Evolutionary conservation across 805 yeast genomes (phyloP), one percentile per base, ranked within the genome.

Genomic region (Kodamaea lidongshanica): DNA sequence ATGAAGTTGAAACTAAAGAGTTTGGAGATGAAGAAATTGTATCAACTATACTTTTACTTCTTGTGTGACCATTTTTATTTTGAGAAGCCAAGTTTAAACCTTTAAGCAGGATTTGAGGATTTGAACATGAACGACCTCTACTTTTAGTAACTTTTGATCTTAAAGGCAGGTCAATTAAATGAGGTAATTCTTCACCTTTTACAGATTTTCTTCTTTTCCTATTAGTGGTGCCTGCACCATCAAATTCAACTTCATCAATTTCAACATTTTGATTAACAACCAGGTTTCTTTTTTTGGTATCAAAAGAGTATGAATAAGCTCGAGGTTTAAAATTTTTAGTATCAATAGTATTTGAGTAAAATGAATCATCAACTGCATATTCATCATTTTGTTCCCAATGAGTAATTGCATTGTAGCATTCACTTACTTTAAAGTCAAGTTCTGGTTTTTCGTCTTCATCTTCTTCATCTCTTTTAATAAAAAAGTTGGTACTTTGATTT

Each of bases 361-460:
- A n/a, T 10, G 24, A 10, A 10, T 32, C 35, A 20, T 32, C 35
- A 5, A 32, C 28, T 3, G 31, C 35, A 12, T 28, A 16, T 12
- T 21, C 30, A 14, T 32, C 35, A 7, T 26, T 24, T 21, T 32
- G 35, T 12, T 32, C 35, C 67, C 67, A 61, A 34, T 49, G 48
- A 11, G 54, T 46, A 16, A 61, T 61, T 16, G 66, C 66, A 34
- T 54, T 52, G 32, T 56, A 53, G 37, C 66, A 61, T 37, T 61
- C 61, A 35, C 61, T 60, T 58, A 60, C 56, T 32, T 37, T 37
- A 33, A 40, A 40, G 34, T 35, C 39, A 28, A 40, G 37, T 20
- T 34, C 35, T 18, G 42, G 42, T n/a, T 35, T 27, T 9, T 28
- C 25, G n/a, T n/a, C n/a, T n/a, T n/a, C n/a, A n/a, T n/a, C n/a